phyloP scores from a whole-genome alignment of 352 stramenopile genomes.

The Saprolegnia parasitica region DNA sequence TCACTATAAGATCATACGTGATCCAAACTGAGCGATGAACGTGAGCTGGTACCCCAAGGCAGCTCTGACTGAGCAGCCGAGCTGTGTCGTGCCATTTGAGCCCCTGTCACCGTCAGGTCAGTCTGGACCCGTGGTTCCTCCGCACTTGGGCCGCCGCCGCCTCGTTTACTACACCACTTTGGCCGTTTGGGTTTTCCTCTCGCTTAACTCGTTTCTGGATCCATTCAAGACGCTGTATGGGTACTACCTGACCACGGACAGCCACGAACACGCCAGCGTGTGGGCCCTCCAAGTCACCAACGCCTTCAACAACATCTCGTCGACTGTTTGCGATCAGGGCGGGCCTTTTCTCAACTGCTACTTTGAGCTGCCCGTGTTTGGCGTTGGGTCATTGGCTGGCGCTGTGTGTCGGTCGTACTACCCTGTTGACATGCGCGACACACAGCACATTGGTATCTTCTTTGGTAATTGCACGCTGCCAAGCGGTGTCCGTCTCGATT shows the following conservation, averaged over 20 bases:
- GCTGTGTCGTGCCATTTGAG: no score
- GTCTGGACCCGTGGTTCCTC: no score
- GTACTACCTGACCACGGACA: slow-evolving; percentile 19
- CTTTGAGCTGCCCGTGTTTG: slow-evolving; percentile 21
- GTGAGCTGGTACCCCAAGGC: no score
- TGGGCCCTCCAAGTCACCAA: slow-evolving; percentile 1
- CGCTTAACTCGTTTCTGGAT: slow-evolving; percentile 20
- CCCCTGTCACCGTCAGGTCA: no score
- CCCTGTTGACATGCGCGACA: slow-evolving; percentile 6
- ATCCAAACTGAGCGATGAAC: no score
- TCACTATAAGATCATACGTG: no score
- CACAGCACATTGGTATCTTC: slow-evolving; percentile 18
- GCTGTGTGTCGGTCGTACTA: slow-evolving; percentile 18
- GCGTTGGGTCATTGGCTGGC: slow-evolving; percentile 8
- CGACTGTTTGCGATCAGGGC: not conserved
- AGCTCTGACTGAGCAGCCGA: no score
- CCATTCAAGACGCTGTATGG: slow-evolving; percentile 22
- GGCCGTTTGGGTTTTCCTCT: not conserved
- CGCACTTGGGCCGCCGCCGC: no score
- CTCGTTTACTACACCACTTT: not conserved
- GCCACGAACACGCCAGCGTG: slow-evolving; percentile 3
- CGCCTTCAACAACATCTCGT: slow-evolving; percentile 14
- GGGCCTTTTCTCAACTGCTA: slow-evolving; percentile 16
- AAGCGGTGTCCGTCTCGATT: not conserved
- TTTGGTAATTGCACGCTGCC: slow-evolving; percentile 23